Evolutionary conservation across 83 land plant genomes (phyloP), one percentile per base, ranked within the genome.

Genomic region (Larix sibirica): DNA sequence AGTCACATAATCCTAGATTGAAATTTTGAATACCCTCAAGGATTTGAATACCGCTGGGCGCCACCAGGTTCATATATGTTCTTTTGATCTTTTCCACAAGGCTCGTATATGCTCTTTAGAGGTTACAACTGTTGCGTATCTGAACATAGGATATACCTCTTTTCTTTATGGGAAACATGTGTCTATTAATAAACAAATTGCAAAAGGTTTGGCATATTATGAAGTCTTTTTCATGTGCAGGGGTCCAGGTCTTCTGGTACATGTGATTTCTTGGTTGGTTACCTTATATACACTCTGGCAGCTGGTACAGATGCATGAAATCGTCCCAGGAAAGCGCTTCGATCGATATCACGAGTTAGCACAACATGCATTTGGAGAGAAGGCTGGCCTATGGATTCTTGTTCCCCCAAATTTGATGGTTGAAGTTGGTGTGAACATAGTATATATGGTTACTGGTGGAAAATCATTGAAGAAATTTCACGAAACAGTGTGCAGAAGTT

Each of bases 401-500:
- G 90, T 96, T 4, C 98, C 98, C 18, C 98, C 92, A 77, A 96
- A 96, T 81, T 89, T 96, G 59, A 90, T 90, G 7, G 98, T 96
- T 1, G 89, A 94, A 82, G 87, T 96, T 23, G 94, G 96, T 10
- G 92, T 90, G 56, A 87, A 92, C 79, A 92, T 94, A 13, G 98
- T 95, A 23, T 95, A 92, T 84, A 95, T 94, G 94, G 96, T 96
- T 50, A 96, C 96, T 13, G 98, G 98, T 18, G 96, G 95, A 10
- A 86, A 94, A 82, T 96, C 94, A 13, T 68, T 96, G n/a, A 79
- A 85, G 86, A 89, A 85, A 76, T 95, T 95, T 84, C 83, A 92
- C 81, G 89, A 94, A 44, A 74, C 84, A 13, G 87, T 92, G 23
- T 91, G 91, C 80, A 47, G 77, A 47, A 81, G 78, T 20, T 89